Percentiles rank a stretch among this genome's conserved stretches.
Evolutionary conservation across 345 rosid species (phyloP).

Genomic region (Eucalyptus melliodora): DNA sequence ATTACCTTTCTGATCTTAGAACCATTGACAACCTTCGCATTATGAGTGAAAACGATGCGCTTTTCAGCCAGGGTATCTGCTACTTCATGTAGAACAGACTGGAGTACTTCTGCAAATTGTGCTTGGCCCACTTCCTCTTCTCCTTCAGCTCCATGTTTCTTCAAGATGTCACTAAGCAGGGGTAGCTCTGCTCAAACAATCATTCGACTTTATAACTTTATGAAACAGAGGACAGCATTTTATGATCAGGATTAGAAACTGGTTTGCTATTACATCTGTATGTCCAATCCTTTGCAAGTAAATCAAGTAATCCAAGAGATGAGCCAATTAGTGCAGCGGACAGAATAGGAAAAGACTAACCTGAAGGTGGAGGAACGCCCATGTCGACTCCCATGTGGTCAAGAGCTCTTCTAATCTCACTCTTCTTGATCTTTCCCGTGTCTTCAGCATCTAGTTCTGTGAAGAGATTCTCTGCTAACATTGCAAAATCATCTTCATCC

Average conservation of each 20-base stretch:
- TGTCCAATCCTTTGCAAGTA: not conserved
- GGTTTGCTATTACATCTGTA: not conserved
- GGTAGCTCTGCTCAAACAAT: slow-evolving; percentile 39
- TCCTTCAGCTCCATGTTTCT: slow-evolving; percentile 69
- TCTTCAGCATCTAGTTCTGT: slow-evolving; percentile 79
- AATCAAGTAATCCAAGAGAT: not conserved
- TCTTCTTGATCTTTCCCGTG: slow-evolving; percentile 65
- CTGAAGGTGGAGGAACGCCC: slow-evolving; percentile 86
- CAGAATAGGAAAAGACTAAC: slow-evolving; percentile 6
- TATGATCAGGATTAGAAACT: not conserved
- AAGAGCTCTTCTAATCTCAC: slow-evolving; percentile 49
- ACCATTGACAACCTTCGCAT: slow-evolving; percentile 49
- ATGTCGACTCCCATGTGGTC: slow-evolving; percentile 67
- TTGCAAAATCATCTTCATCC: slow-evolving; percentile 93
- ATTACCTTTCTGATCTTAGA: slow-evolving; percentile 56
- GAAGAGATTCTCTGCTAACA: slow-evolving; percentile 85
- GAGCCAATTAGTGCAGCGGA: not conserved
- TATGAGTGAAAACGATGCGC: slow-evolving; percentile 30
- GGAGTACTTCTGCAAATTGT: slow-evolving; percentile 77
- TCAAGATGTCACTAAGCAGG: slow-evolving; percentile 47
- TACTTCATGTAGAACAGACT: slow-evolving; percentile 62
- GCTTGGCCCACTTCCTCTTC: slow-evolving; percentile 72
- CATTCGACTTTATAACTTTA: not conserved
- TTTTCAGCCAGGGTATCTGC: slow-evolving; percentile 47
- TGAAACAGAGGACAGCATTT: not conserved